Percentiles rank a stretch among this genome's conserved stretches.
phyloP scores from a whole-genome alignment of 768 basidiomycete genomes.

The Mrakia blollopis region DNA sequence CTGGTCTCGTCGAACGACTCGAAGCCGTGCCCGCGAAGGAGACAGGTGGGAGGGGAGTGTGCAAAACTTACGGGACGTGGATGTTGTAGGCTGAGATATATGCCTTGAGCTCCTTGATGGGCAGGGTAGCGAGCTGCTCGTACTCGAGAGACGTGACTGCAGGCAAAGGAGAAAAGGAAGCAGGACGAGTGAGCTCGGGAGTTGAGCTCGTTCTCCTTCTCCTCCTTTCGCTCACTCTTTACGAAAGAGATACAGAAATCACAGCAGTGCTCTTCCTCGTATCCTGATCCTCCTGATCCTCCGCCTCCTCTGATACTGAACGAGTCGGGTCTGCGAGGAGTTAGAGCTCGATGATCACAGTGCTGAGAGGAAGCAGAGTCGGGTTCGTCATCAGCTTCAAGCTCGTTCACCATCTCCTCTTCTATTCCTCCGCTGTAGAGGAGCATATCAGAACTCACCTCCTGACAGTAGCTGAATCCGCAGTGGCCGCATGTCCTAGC shows the following conservation, averaged over 20 bases:
- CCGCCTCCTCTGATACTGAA: background rate
- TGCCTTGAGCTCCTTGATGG: slow-evolving; percentile 6
- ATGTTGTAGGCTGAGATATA: slow-evolving; percentile 21
- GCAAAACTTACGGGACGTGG: background rate
- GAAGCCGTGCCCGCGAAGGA: background rate
- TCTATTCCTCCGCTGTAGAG: background rate
- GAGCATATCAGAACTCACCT: no score
- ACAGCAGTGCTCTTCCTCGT: slow-evolving; percentile 7
- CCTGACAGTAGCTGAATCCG: slow-evolving; percentile 1
- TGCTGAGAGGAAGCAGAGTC: background rate
- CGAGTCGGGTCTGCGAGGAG: background rate
- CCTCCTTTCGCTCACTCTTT: background rate
- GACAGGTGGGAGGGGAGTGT: no score
- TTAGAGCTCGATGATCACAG: slow-evolving; percentile 3
- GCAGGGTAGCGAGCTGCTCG: background rate
- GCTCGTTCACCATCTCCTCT: background rate
- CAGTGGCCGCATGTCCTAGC: slow-evolving; percentile 2
- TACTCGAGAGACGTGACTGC: slow-evolving; percentile 5
- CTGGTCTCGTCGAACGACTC: no score
- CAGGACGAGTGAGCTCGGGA: background rate
- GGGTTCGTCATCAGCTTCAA: background rate
- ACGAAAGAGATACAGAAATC: slow-evolving; percentile 15
- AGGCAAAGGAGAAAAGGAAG: no score
- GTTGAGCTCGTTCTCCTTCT: background rate
- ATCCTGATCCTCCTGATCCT: background rate